Evolutionary conservation across 352 stramenopile genomes (phyloP).

Genomic region (Aphanomyces euteiches): DNA sequence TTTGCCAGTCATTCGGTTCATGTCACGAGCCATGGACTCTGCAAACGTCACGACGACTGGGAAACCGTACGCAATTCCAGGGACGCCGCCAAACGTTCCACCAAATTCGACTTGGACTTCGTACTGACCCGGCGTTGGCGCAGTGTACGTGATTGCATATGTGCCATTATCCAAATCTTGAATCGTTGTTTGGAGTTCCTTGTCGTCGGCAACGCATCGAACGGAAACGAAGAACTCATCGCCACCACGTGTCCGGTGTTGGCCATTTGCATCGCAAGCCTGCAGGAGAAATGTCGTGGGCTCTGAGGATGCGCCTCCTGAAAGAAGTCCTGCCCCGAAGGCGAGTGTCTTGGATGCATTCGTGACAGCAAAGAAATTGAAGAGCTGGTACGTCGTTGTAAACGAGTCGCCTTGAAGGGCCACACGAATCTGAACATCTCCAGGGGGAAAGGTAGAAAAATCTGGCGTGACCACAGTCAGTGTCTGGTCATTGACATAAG

Average conservation of each 20-base stretch:
- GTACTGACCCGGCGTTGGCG: constrained; percentile 79
- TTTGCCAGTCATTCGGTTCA: constrained; percentile 81
- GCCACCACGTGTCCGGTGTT: constrained; percentile 86
- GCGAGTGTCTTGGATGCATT: constrained; percentile 84
- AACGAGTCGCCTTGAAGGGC: constrained; percentile 91
- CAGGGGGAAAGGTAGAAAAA: constrained; percentile 84
- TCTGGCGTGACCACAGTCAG: constrained; percentile 87
- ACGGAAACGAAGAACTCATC: constrained; percentile 89
- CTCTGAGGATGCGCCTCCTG: constrained; percentile 68
- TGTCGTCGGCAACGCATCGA: constrained; percentile 48
- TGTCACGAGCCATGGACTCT: constrained; percentile 69
- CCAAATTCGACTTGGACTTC: constrained; percentile 85
- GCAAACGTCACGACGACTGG: constrained; percentile 83
- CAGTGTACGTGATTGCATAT: constrained; percentile 91
- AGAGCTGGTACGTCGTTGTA: constrained; percentile 91
- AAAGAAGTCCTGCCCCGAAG: constrained; percentile 90
- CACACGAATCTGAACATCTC: constrained; percentile 86
- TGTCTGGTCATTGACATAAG: constrained; percentile 87
- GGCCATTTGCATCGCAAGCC: constrained; percentile 69
- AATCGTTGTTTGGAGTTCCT: constrained; percentile 40
- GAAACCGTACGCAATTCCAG: constrained; percentile 86
- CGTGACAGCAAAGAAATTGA: constrained; percentile 93
- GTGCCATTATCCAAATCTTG: constrained; percentile 90
- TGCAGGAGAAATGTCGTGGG: constrained; percentile 82
- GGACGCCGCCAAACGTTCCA: constrained; percentile 88